phyloP scores from a whole-genome alignment of 2,329 filamentous ascomycete species.

The Arthrobotrys iridis region DNA sequence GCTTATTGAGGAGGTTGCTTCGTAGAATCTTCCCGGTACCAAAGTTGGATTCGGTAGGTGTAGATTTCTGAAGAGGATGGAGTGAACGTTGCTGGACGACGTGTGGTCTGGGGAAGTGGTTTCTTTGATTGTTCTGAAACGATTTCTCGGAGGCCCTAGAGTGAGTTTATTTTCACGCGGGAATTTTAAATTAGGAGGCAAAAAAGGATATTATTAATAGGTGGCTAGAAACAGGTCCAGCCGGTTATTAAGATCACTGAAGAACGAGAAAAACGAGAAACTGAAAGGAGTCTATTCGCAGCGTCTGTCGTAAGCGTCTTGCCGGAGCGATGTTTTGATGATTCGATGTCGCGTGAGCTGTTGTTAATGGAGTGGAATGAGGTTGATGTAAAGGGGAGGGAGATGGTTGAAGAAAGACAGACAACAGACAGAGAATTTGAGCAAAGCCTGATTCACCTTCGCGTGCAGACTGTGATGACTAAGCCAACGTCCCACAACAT shows the following conservation, averaged over 20 bases:
- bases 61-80: constrained; percentile 24
- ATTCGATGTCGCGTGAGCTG: constrained; percentile 45
- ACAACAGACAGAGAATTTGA: constrained; percentile 8
- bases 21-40: constrained; percentile 29
- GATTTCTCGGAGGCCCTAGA: constrained; percentile 51
- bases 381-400: constrained; percentile 25
- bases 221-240: constrained; percentile 48
- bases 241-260: constrained; percentile 16
- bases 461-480: constrained; percentile 28
- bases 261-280: constrained; percentile 29
- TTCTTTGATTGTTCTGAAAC: constrained; percentile 36
- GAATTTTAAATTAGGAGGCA: constrained; percentile 39
- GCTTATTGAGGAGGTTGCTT: not conserved
- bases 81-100: constrained; percentile 3
- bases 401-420: constrained; percentile 15
- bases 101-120: not conserved
- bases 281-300: constrained; percentile 21
- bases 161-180: constrained; percentile 49
- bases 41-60: constrained; percentile 50
- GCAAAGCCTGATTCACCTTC: constrained; percentile 27
- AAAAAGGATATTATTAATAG: constrained; percentile 32
- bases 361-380: constrained; percentile 16
- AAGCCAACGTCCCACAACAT: constrained; percentile 33
- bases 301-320: constrained; percentile 12
- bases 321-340: not conserved